Evolutionary conservation across 495 filamentous ascomycete genomes (phyloP).

Genomic region (Wilcoxina mikolae): DNA sequence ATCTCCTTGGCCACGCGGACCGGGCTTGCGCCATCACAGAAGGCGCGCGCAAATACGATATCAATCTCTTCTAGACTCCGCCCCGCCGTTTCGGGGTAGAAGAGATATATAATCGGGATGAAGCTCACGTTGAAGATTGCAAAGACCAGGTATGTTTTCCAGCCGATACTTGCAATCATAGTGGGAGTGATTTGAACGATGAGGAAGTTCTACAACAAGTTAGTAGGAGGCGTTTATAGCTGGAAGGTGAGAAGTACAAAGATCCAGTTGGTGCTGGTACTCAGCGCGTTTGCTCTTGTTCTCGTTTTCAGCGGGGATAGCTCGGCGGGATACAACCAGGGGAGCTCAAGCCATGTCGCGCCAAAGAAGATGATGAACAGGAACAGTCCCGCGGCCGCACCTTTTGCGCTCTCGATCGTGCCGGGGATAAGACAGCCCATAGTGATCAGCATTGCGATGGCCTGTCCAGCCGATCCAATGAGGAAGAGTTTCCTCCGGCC

Average conservation of each 20-base stretch:
- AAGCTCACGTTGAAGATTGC: conserved; percentile 28
- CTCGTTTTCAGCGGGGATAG: conserved; percentile 58
- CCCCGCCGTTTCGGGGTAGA: conserved; percentile 29
- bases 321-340: conserved; percentile 46
- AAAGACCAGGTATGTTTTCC: conserved; percentile 31
- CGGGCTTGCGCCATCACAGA: background rate
- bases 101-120: conserved; percentile 28
- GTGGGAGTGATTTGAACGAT: conserved; percentile 31
- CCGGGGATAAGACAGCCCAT: conserved; percentile 50
- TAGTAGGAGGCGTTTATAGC: background rate
- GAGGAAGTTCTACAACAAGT: conserved; percentile 27
- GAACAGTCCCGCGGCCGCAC: conserved; percentile 7
- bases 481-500: conserved; percentile 56
- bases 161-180: conserved; percentile 26
- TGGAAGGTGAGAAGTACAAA: conserved; percentile 34
- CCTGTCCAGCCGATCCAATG: conserved; percentile 50
- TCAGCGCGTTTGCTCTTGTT: conserved; percentile 43
- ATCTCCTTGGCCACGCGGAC: conserved; percentile 1
- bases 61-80: conserved; percentile 31
- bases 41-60: conserved; percentile 17
- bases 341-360: conserved; percentile 29
- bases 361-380: conserved; percentile 25
- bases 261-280: conserved; percentile 13
- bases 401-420: background rate
- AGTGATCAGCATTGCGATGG: conserved; percentile 52